A percentile compares a stretch with the other conserved stretches of the same genome.
phyloP scores from a whole-genome alignment of 2,329 filamentous ascomycete species.

The Penicillium sumatraense region DNA sequence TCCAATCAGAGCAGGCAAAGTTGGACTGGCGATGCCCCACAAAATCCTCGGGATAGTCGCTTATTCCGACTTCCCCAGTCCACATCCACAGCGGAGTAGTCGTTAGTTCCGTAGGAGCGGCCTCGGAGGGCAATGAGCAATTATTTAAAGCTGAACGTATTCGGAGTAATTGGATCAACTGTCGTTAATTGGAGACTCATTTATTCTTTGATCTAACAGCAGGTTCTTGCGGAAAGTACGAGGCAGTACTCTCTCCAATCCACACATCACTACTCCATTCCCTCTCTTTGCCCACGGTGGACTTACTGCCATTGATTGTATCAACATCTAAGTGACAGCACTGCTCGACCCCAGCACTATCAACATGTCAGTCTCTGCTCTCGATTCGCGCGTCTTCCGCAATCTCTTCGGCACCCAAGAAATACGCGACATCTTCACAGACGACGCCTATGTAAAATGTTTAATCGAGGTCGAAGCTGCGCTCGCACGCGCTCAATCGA shows the following conservation, averaged over 20 bases:
- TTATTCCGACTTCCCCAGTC: constrained; percentile 4
- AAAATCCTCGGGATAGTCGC: constrained; percentile 2
- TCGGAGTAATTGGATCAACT: neutral
- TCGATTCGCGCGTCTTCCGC: constrained; percentile 32
- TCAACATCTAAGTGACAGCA: no score
- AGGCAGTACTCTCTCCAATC: no score
- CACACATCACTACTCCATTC: no score
- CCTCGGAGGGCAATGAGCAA: neutral
- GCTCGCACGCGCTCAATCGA: constrained; percentile 28
- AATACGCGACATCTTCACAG: constrained; percentile 29
- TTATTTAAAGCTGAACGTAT: neutral
- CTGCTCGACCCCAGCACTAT: neutral
- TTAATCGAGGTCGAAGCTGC: constrained; percentile 28
- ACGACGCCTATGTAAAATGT: constrained; percentile 26
- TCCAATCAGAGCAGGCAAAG: no score
- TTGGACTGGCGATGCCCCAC: no score
- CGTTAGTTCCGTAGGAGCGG: neutral
- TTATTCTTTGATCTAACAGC: no score
- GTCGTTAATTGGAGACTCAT: no score
- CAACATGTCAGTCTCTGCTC: constrained; percentile 19
- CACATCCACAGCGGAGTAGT: neutral
- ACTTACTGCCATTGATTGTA: no score
- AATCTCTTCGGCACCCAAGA: constrained; percentile 32
- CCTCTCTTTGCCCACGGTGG: no score
- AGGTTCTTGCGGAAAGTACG: no score